These are phyloP conservation scores for Euphorbia schlechtendalii DNA, from an alignment of 441 rosid species.

Conservation along the genomic window DNA sequence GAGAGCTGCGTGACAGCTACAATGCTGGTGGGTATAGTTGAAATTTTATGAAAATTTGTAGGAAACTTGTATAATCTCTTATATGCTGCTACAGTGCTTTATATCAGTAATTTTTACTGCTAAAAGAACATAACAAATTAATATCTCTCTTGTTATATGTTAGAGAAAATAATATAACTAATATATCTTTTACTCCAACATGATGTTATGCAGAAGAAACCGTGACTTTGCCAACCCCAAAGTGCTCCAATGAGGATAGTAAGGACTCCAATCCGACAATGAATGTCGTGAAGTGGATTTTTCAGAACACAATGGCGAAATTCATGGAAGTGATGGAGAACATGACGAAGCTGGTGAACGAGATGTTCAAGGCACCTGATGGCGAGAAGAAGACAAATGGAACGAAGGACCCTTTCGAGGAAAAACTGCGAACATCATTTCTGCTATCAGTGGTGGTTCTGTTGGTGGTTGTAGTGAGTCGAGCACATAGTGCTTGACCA, in stretches of 20 bases:
- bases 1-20: constrained; percentile 52
- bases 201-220: constrained; percentile 33
- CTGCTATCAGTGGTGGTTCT: constrained; percentile 60
- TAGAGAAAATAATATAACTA: too few species aligned
- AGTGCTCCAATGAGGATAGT: constrained; percentile 28
- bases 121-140: too few species aligned
- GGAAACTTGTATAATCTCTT: not conserved
- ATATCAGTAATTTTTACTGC: too few species aligned
- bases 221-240: constrained; percentile 19
- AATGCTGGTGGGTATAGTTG: constrained; percentile 37
- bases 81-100: not conserved
- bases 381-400: constrained; percentile 24
- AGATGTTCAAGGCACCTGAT: constrained; percentile 38
- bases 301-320: constrained; percentile 46
- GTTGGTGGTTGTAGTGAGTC: constrained; percentile 61
- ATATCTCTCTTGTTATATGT: too few species aligned
- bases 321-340: constrained; percentile 48
- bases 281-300: constrained; percentile 45
- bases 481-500: constrained; percentile 37
- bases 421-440: constrained; percentile 61
- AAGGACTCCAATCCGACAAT: constrained; percentile 30
- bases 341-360: constrained; percentile 43
- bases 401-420: constrained; percentile 40
- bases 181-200: constrained; percentile 1
- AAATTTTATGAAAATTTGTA: not conserved